These are phyloP conservation scores for Arctostaphylos glauca DNA, from an alignment of 148 eudicot species.

Conservation along the genomic window DNA sequence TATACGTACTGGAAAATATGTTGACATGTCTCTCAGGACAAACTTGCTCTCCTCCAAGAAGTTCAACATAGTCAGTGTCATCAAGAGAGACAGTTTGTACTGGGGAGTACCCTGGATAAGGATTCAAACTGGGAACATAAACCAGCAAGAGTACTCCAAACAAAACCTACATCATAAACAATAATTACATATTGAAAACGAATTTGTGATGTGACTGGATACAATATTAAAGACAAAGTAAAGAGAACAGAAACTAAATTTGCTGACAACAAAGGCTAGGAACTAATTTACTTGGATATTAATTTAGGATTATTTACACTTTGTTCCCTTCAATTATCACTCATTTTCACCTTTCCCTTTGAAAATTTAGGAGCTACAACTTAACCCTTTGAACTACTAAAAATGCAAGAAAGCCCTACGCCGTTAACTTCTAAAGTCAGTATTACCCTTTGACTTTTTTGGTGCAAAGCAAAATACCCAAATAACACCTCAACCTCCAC, in stretches of 20 bases:
- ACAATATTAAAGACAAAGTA: background rate
- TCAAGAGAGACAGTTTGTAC: slow-evolving; percentile 52
- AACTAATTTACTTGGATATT: too few species aligned
- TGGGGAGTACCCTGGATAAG: slow-evolving; percentile 86
- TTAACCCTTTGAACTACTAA: too few species aligned
- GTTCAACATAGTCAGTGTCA: slow-evolving; percentile 76
- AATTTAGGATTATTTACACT: background rate
- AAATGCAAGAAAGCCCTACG: too few species aligned
- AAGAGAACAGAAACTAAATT: background rate
- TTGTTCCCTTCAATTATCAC: too few species aligned
- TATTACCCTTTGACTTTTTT: too few species aligned
- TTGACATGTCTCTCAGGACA: slow-evolving; percentile 86
- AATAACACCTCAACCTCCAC: too few species aligned
- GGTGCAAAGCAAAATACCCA: too few species aligned
- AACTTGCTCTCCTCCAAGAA: slow-evolving; percentile 77
- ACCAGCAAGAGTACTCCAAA: slow-evolving; percentile 73
- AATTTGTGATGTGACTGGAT: background rate
- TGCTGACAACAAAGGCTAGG: background rate
- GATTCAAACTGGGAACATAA: slow-evolving; percentile 71
- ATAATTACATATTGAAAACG: slow-evolving; percentile 1
- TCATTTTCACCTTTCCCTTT: too few species aligned
- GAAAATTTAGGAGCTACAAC: too few species aligned
- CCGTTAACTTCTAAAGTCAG: too few species aligned
- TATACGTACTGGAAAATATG: slow-evolving; percentile 69
- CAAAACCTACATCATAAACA: slow-evolving; percentile 49